Conservation (phyloP, 305 asterid genomes). For the Plantago lanceolata region DNA sequence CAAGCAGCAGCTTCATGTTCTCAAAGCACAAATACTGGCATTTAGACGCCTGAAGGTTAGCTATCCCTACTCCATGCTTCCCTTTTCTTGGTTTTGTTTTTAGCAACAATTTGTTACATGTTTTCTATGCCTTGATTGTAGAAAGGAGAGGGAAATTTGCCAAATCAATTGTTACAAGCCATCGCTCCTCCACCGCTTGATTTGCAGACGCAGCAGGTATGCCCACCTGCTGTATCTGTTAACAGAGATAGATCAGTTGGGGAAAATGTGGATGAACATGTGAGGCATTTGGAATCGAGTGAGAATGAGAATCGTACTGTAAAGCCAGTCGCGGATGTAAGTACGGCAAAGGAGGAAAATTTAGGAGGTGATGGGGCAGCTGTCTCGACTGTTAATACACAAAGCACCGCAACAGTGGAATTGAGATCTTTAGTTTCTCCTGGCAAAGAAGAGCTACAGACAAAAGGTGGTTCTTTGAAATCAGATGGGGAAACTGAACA, state of each 20-base stretch:
- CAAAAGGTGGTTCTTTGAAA: constrained; percentile 44
- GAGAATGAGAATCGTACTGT: constrained; percentile 55
- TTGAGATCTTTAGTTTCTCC: constrained; percentile 47
- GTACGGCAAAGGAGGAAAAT: constrained; percentile 47
- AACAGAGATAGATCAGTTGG: constrained; percentile 52
- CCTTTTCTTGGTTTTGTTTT: constrained; percentile 19
- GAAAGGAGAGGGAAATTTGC: constrained; percentile 92
- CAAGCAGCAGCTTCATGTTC: constrained; percentile 85
- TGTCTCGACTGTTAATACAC: constrained; percentile 37
- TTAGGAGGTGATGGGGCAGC: constrained; percentile 46
- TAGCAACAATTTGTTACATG: constrained; percentile 19
- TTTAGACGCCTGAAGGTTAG: constrained; percentile 90
- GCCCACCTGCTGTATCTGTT: constrained; percentile 41
- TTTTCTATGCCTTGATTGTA: constrained; percentile 35
- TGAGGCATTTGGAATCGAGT: constrained; percentile 41
- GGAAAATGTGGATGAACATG: constrained; percentile 49
- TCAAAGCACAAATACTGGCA: constrained; percentile 95
- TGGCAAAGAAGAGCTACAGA: constrained; percentile 70
- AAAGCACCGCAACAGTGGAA: constrained; percentile 46
- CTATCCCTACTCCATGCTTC: constrained; percentile 6
- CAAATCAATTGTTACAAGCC: constrained; percentile 86
- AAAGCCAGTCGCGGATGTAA: constrained; percentile 39
- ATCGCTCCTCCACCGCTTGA: constrained; percentile 86
- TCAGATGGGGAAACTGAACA: constrained; percentile 59
- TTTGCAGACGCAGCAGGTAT: constrained; percentile 48